Base-by-base conservation (phyloP, 768 basidiomycete genomes). In the Myochromella boudieri region DNA sequence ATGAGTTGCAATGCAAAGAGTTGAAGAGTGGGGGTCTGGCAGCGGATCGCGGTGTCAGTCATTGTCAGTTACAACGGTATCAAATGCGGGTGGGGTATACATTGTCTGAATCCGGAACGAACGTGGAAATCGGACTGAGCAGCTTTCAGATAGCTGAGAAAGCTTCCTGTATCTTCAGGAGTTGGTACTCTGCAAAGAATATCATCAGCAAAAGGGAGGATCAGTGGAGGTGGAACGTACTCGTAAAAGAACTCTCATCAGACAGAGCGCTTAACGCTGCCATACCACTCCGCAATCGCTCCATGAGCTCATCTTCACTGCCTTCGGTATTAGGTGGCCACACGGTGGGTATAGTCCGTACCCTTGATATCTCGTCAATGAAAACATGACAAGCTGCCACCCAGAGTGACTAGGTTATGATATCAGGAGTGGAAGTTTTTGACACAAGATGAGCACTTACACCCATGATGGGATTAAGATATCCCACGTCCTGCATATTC, bases 401-500 rank as follows among this genome's bases (percentile, higher is more conserved):
- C 74, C 75, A 77, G 7, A 77, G 58, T 3, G 71, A 74, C 75
- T 77, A 42, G 51, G 46, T 42, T 48, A 37, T 22, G n/a, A 40
- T 32, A 40, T 26, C 34, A 34, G 42, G 28, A 51, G 22, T 15
- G 22, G 44, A 43, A 53, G 44, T 36, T 24, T 31, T 25, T 33
- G 34, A 58, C 21, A 42, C 14, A 31, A 6, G 21, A 7, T 28
- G n/a, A 18, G 31, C 24, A 70, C 76, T 61, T 60, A 79, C 77
- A n/a, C 72, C 75, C 69, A 77, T 71, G 20, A 80, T 74, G 11
- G 77, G 74, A 56, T 74, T 77, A 21, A 77, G 60, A 49, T 64
- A 61, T 2, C 69, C 70, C 9, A 75, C 46, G 32, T 70, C 69
- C 26, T 63, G 66, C 11, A 72, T 60, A 46, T 69, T 68, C 18